phyloP scores from a whole-genome alignment of 805 yeast species.

The Myxozyma sirexii region DNA sequence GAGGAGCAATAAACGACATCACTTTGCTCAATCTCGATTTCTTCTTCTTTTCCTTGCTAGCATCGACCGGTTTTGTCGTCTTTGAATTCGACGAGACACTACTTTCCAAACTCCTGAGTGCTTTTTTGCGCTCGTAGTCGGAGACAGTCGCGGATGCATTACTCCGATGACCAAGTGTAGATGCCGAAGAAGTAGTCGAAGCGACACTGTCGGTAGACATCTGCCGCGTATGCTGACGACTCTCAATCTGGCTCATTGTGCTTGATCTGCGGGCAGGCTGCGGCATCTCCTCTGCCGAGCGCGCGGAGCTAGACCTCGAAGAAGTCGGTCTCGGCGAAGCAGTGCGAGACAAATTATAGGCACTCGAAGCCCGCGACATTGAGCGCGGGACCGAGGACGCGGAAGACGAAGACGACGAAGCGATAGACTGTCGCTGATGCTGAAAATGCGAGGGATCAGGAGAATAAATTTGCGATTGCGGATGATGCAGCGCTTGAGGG shows the following conservation, averaged over 20 bases:
- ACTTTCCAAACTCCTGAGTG: background rate
- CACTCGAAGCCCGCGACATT: background rate
- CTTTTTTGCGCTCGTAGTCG: conserved; percentile 13
- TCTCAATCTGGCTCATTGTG: background rate
- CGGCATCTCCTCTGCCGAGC: background rate
- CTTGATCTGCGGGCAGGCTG: background rate
- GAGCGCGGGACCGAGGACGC: conserved; percentile 8
- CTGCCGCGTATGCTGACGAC: conserved; percentile 11
- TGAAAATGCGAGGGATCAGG: conserved; percentile 5
- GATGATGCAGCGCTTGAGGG: conserved; percentile 5
- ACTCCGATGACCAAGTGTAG: background rate
- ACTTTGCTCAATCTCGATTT: conserved; percentile 20
- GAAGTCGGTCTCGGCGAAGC: background rate
- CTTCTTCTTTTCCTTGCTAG: conserved; percentile 1
- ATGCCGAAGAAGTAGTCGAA: background rate
- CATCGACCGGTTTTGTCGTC: background rate
- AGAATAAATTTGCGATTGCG: background rate
- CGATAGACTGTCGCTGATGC: conserved; percentile 11
- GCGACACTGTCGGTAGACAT: conserved; percentile 13
- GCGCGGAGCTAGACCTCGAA: background rate
- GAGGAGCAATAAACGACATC: conserved; percentile 19
- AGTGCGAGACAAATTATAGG: conserved; percentile 1
- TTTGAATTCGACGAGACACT: background rate
- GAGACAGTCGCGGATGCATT: background rate
- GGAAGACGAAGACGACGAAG: background rate